Base-by-base conservation (phyloP, 352 stramenopile species). In the Pythium coloratum region DNA sequence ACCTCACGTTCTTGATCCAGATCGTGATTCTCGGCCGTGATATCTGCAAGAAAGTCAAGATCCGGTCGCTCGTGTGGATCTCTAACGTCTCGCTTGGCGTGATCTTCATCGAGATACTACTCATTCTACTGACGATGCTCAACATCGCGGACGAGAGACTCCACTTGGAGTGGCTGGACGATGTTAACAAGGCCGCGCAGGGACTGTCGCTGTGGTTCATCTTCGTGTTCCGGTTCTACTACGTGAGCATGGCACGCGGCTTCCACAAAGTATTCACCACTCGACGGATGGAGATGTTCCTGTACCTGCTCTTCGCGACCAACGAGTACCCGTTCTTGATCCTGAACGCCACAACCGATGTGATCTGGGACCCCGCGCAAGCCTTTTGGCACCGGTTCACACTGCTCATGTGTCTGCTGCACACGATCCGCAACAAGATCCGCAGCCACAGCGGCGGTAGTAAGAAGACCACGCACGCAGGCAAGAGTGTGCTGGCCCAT, bases 251-350 rank as follows among this genome's bases (percentile, higher is more conserved):
- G 8, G 47, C 60, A 2, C n/a, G 13, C n/a, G 53, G 62, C 26
- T 55, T 56, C 5, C 51, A 24, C 7, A 16, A 56, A 13, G 10
- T 49, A 12, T 18, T 42, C 18, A 14, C n/a, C 6, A 66, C 42
- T 18, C 32, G 58, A 5, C 69, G 64, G n/a, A 8, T 32, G 12
- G 75, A 77, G 36, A 12, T 78, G 1, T 12, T 71, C 6, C 56
- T 64, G 13, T 77, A 81, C 42, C 6, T 77, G 12, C 63, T 80
- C 3, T 71, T 75, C 47, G 58, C 66, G 8, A 77, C 58, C 13
- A 70, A 85, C 59, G 77, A 85, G 63, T 32, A 76, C 6, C 77
- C 75, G 5, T 84, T 80, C 38, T 7, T 71, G n/a, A 32, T 57
- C 18, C 42, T 68, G 4, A 34, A 62, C 13, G 12, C 5, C 6